Evolutionary conservation across 306 rosid species (phyloP).

Genomic region (Sesbania bispinosa): DNA sequence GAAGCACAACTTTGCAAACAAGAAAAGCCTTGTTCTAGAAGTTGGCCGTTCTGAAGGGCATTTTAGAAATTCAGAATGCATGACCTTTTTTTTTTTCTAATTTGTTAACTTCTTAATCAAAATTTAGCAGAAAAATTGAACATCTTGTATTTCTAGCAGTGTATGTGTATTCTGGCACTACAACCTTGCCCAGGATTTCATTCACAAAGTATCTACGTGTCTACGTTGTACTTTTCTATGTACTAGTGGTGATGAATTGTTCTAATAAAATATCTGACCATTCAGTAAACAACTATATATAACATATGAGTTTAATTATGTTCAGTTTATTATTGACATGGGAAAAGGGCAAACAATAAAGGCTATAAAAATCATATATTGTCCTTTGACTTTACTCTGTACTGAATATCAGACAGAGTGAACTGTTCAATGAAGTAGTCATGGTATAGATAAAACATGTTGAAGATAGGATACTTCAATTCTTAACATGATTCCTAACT

Average conservation of each 20-base stretch:
- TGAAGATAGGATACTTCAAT: not conserved
- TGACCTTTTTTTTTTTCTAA: slow-evolving; percentile 15
- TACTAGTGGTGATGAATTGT: not conserved
- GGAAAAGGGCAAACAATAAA: not conserved
- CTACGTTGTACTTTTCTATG: not conserved
- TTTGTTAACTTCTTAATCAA: slow-evolving; percentile 20
- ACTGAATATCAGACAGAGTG: not conserved
- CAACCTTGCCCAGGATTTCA: slow-evolving; percentile 21
- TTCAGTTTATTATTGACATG: slow-evolving; percentile 11
- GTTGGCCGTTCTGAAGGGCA: slow-evolving; percentile 25
- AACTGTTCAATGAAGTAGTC: slow-evolving; percentile 8
- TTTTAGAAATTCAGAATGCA: slow-evolving; percentile 21
- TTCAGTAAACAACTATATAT: not conserved
- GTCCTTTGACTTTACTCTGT: slow-evolving; percentile 19
- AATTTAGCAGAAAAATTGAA: slow-evolving; percentile 1
- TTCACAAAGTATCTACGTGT: slow-evolving; percentile 5
- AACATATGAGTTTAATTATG: not conserved
- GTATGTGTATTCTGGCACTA: slow-evolving; percentile 20
- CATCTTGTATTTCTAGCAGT: not conserved
- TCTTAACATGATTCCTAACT: not conserved
- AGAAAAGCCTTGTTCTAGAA: slow-evolving; percentile 20
- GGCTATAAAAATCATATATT: not conserved
- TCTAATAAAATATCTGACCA: slow-evolving; percentile 18
- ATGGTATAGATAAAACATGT: slow-evolving; percentile 1
- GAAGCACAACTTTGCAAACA: slow-evolving; percentile 23